These are phyloP conservation scores for Brassica nigra DNA, from an alignment of 345 rosid genomes.

Conservation along the genomic window DNA sequence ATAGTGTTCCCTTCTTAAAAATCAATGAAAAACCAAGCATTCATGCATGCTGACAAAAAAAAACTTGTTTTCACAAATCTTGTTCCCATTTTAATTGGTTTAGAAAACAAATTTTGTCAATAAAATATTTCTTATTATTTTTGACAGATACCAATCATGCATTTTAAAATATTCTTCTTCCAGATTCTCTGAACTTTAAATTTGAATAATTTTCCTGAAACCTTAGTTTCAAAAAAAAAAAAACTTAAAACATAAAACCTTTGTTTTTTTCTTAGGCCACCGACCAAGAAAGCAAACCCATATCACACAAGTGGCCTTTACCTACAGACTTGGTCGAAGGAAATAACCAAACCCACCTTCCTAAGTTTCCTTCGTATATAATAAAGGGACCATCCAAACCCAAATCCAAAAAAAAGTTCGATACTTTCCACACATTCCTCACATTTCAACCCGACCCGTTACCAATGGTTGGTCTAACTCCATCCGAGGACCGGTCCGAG, in stretches of 20 bases:
- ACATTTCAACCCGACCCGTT: neutral
- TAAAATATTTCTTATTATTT: neutral
- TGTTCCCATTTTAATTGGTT: neutral
- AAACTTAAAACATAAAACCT: neutral
- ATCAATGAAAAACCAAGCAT: neutral
- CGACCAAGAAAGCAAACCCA: slow-evolving; percentile 7
- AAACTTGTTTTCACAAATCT: neutral
- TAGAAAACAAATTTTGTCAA: neutral
- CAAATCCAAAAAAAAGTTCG: neutral
- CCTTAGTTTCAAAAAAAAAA: neutral
- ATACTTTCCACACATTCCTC: slow-evolving; percentile 6
- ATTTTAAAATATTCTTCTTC: neutral
- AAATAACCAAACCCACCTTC: slow-evolving; percentile 23
- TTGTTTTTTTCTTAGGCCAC: neutral
- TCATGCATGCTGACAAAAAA: neutral
- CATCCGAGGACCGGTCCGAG: slow-evolving; percentile 53
- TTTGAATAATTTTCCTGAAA: neutral
- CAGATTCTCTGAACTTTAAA: neutral
- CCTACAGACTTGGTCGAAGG: slow-evolving; percentile 2
- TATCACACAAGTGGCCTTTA: slow-evolving; percentile 1
- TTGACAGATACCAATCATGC: neutral
- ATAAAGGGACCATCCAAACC: neutral
- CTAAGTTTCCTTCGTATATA: slow-evolving; percentile 13
- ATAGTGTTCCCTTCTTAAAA: neutral
- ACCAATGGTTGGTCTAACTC: slow-evolving; percentile 35